Evolutionary conservation across 441 rosid species (phyloP), one percentile per base, ranked within the genome.

Genomic region (Eruca vesicaria): DNA sequence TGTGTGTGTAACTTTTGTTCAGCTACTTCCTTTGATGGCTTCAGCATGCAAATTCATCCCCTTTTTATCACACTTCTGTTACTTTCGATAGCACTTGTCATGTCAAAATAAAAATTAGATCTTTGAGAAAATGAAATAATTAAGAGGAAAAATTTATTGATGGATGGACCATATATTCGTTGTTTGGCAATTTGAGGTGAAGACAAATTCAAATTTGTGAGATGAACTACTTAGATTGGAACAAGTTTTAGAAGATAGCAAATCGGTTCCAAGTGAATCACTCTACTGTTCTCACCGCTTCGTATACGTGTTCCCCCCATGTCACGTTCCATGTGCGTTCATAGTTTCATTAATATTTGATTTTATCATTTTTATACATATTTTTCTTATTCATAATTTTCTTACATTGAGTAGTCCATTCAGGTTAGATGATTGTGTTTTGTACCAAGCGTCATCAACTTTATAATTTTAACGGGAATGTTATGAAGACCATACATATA

Each of bases 1-100:
- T 83, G 86, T 78, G 84, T 82, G 86, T 68, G 83, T 69, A n/a
- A 45, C 9, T 45, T 15, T 45, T 19, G 53, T 73, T 62, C 53
- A 74, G 66, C 66, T 72, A 62, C 81, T 62, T 63, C 28, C 29
- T 68, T 78, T 29, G 57, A 78, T 78, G 71, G 63, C 67, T 69
- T 78, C 62, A 57, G 35, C 81, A 78, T 78, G 78, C 81, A 78
- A 78, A 78, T 68, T 73, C 78, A 68, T 68, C 74, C 63, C 66
- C 68, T 59, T 67, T 72, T 53, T 59, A 67, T 66, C 21, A 50
- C 63, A 36, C 77, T 52, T 19, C 6, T 65, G 48, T 71, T 6
- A 23, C 36, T 72, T 72, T 78, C 64, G 10, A 10, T 7, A 26
- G 71, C 67, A 73, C 74, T 56, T 68, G 81, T 78, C 81, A 68